phyloP scores from a whole-genome alignment of 495 filamentous ascomycete species.

The Evernia prunastri region DNA sequence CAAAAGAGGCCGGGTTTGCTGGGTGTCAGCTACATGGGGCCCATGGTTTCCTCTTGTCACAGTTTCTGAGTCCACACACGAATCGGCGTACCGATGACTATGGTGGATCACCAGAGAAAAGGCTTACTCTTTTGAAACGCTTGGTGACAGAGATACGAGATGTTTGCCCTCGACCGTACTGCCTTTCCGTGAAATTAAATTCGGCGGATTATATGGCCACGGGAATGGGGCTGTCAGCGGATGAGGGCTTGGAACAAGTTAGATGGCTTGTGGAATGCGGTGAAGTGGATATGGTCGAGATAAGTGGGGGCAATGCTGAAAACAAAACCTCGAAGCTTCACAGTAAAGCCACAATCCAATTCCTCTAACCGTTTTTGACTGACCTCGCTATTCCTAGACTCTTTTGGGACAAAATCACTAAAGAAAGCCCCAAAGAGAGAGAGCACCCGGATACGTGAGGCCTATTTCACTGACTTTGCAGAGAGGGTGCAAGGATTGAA shows the following conservation, averaged over 20 bases:
- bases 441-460: constrained; percentile 25
- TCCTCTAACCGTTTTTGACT: not conserved
- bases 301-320: constrained; percentile 24
- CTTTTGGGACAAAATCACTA: constrained; percentile 19
- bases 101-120: constrained; percentile 41
- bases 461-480: constrained; percentile 28
- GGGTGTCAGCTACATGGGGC: constrained; percentile 56
- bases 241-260: constrained; percentile 26
- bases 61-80: constrained; percentile 45
- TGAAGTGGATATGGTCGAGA: constrained; percentile 25
- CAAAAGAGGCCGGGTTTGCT: constrained; percentile 61
- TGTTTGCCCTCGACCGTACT: constrained; percentile 21
- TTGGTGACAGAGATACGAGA: constrained; percentile 25
- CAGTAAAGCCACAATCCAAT: constrained; percentile 6
- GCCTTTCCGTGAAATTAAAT: constrained; percentile 28
- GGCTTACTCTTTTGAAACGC: constrained; percentile 33
- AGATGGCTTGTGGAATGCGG: constrained; percentile 24
- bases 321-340: constrained; percentile 22
- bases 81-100: constrained; percentile 47
- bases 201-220: constrained; percentile 27
- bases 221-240: constrained; percentile 18
- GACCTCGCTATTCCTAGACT: constrained; percentile 8
- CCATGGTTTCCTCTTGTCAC: constrained; percentile 54
- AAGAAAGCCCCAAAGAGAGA: constrained; percentile 19
- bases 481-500: constrained; percentile 21